Conservation (phyloP, 2,329 filamentous ascomycete genomes). For the Ophiostoma tasmaniense region DNA sequence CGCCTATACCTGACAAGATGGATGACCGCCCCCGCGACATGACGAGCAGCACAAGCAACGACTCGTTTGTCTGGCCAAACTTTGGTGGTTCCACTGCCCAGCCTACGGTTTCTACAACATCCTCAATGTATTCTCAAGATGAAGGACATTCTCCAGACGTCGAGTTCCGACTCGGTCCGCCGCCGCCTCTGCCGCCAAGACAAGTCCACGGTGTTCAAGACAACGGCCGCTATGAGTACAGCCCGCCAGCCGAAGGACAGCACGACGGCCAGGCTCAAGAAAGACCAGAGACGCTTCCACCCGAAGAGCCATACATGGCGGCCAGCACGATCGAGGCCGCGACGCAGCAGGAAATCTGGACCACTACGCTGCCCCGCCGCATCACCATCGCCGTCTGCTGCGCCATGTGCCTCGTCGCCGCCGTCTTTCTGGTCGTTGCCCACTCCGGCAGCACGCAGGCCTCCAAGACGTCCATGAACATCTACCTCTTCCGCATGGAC, state of each 20-base stretch:
- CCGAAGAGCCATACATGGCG: neutral
- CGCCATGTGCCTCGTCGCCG: constrained; percentile 62
- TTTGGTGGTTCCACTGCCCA: neutral
- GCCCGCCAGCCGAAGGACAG: neutral
- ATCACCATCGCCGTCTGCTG: constrained; percentile 57
- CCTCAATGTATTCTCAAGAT: no score
- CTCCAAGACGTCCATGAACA: constrained; percentile 53
- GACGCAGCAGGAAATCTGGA: neutral
- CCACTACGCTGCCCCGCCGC: constrained; percentile 31
- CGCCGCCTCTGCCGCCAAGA: neutral
- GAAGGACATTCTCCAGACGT: neutral
- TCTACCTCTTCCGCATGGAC: constrained; percentile 80
- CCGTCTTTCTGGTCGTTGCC: constrained; percentile 66
- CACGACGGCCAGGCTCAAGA: neutral
- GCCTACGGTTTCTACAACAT: neutral
- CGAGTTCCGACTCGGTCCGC: neutral
- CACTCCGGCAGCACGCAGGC: constrained; percentile 62
- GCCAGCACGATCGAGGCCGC: neutral
- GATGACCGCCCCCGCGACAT: neutral
- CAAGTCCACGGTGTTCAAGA: neutral
- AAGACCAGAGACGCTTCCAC: neutral
- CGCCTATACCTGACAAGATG: no score
- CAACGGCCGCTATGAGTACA: neutral
- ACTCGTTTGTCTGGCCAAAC: neutral
- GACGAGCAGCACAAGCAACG: neutral